These are phyloP conservation scores for Macrocybe sp. DNA, from an alignment of 1,284 basidiomycete genomes.

Conservation along the genomic window DNA sequence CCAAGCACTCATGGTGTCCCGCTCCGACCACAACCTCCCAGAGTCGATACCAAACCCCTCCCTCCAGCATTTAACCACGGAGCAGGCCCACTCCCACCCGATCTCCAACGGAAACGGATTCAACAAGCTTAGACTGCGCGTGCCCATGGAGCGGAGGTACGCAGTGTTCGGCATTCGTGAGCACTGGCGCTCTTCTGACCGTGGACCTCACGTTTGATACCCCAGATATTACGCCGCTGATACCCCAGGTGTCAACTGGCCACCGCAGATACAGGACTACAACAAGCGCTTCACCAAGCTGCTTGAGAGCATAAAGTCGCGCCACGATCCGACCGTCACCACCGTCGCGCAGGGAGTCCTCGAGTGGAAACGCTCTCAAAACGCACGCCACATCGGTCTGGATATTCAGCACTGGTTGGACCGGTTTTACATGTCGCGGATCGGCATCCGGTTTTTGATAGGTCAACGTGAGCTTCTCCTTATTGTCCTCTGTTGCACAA, in stretches of 20 bases:
- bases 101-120: constrained; percentile 29
- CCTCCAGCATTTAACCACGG: constrained; percentile 29
- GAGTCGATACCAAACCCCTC: constrained; percentile 72
- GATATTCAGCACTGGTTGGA: constrained; percentile 97
- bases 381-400: constrained; percentile 66
- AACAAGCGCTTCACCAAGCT: constrained; percentile 89
- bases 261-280: constrained; percentile 92
- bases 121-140: constrained; percentile 59
- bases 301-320: constrained; percentile 87
- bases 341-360: constrained; percentile 91
- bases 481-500: neutral
- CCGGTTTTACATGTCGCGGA: constrained; percentile 95
- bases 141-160: constrained; percentile 71
- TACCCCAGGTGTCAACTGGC: constrained; percentile 70
- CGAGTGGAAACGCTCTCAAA: constrained; percentile 70
- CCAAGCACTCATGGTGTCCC: constrained; percentile 56
- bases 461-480: constrained; percentile 71
- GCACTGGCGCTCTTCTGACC: constrained; percentile 6
- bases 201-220: constrained; percentile 6
- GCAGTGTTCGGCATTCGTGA: constrained; percentile 12
- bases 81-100: neutral
- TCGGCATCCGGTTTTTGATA: constrained; percentile 94
- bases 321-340: constrained; percentile 97
- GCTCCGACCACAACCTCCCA: constrained; percentile 45
- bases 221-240: constrained; percentile 78